phyloP scores from a whole-genome alignment of 2,329 filamentous ascomycete species.

The Camptophora hylomeconis region DNA sequence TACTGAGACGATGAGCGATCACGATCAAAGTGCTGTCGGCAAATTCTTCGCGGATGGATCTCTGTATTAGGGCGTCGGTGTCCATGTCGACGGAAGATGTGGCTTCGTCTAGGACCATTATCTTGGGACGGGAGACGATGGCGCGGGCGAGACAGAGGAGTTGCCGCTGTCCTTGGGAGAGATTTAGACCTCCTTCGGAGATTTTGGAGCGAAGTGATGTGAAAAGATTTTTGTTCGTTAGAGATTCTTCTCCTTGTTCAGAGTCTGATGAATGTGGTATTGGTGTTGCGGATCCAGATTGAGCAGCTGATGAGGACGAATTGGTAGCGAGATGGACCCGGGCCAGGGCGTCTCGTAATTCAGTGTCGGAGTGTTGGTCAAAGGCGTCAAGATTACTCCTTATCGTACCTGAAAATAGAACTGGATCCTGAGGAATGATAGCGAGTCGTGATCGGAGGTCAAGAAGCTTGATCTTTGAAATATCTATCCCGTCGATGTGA shows the following conservation, averaged over 20 bases:
- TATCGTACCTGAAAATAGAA: conserved; percentile 68
- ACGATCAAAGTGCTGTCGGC: conserved; percentile 55
- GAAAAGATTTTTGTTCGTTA: conserved; percentile 53
- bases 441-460: conserved; percentile 60
- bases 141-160: conserved; percentile 62
- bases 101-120: conserved; percentile 71
- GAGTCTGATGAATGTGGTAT: conserved; percentile 17
- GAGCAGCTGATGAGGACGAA: conserved; percentile 13
- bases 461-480: conserved; percentile 56
- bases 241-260: conserved; percentile 5
- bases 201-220: conserved; percentile 48
- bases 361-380: conserved; percentile 52
- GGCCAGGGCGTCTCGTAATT: conserved; percentile 55
- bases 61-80: conserved; percentile 62
- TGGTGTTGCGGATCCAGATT: conserved; percentile 14
- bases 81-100: conserved; percentile 68
- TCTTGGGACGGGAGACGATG: conserved; percentile 57
- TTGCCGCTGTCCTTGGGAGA: conserved; percentile 65
- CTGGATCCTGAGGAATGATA: conserved; percentile 74
- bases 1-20: conserved; percentile 63
- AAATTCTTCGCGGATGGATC: conserved; percentile 60
- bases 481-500: conserved; percentile 60
- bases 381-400: conserved; percentile 69
- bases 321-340: conserved; percentile 53
- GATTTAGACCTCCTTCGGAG: conserved; percentile 59